These are phyloP conservation scores for Fusarium secorum DNA, from an alignment of 2,329 filamentous ascomycete species.

Conservation along the genomic window DNA sequence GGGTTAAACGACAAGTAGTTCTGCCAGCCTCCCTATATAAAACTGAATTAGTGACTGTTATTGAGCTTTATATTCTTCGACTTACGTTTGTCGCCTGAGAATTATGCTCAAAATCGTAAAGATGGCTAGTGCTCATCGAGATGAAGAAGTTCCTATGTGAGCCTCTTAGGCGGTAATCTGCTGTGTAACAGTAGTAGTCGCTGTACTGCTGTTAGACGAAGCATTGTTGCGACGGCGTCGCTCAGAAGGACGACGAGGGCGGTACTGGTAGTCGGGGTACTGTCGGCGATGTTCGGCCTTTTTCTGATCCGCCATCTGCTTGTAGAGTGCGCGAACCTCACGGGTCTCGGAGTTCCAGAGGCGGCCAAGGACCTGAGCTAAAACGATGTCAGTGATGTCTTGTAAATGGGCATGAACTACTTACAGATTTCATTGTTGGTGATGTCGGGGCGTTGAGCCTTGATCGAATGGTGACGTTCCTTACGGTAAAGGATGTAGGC, in stretches of 20 bases:
- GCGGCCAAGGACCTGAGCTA: constrained; percentile 49
- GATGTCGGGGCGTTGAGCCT: constrained; percentile 46
- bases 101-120: not conserved
- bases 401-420: constrained; percentile 16
- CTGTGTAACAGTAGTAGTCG: not conserved
- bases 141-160: not conserved
- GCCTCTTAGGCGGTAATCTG: not conserved
- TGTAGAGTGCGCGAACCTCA: constrained; percentile 45
- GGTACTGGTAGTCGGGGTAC: constrained; percentile 52
- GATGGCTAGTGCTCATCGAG: not conserved
- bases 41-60: not conserved
- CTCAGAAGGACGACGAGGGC: constrained; percentile 38
- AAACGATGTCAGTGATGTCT: constrained; percentile 25
- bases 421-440: constrained; percentile 55
- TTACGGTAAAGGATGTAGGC: constrained; percentile 55
- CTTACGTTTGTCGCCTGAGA: not conserved
- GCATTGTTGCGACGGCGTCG: constrained; percentile 16
- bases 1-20: not conserved
- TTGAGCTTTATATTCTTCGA: not conserved
- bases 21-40: not conserved
- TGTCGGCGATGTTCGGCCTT: constrained; percentile 43
- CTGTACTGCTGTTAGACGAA: not conserved
- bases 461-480: constrained; percentile 48
- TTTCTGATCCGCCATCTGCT: constrained; percentile 43
- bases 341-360: constrained; percentile 48